These are phyloP conservation scores for Coleophoma cylindrospora DNA, from an alignment of 2,329 filamentous ascomycete genomes.

Conservation along the genomic window DNA sequence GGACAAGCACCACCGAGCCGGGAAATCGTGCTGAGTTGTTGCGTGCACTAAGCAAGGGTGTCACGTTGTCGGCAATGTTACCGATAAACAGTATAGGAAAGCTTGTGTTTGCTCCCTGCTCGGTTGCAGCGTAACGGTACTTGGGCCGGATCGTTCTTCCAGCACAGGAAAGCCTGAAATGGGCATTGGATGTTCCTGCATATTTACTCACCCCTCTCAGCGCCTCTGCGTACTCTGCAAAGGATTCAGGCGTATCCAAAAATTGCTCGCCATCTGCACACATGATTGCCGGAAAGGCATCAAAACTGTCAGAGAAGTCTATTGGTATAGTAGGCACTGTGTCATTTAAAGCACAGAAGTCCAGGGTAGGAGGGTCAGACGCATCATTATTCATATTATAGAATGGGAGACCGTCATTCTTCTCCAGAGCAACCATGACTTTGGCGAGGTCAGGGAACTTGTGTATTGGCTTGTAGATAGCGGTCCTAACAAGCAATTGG, in stretches of 20 bases:
- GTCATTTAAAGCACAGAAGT: no score
- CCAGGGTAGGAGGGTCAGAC: not conserved
- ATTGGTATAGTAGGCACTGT: no score
- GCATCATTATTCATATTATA: constrained; percentile 8
- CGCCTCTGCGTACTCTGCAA: constrained; percentile 14
- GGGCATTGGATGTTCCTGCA: constrained; percentile 37
- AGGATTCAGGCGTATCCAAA: constrained; percentile 15
- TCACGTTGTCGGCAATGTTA: constrained; percentile 30
- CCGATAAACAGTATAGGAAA: constrained; percentile 30
- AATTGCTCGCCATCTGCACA: constrained; percentile 20
- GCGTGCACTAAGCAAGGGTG: constrained; percentile 25
- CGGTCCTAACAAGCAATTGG: constrained; percentile 15
- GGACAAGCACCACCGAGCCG: constrained; percentile 39
- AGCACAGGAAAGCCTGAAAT: constrained; percentile 29
- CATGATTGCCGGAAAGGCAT: constrained; percentile 20
- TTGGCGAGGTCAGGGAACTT: constrained; percentile 22
- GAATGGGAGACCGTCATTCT: constrained; percentile 38
- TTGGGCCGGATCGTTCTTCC: constrained; percentile 27
- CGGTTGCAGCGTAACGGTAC: constrained; percentile 19
- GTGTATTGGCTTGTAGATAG: constrained; percentile 23
- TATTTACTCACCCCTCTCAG: constrained; percentile 30
- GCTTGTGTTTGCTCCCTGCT: no score
- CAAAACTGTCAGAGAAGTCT: constrained; percentile 12
- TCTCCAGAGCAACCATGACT: constrained; percentile 20
- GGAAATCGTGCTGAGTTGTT: constrained; percentile 33